A percentile compares a stretch with the other conserved stretches of the same genome.
Evolutionary conservation across 352 stramenopile species (phyloP).

Genomic region (Pythium rhizo-oryzae): DNA sequence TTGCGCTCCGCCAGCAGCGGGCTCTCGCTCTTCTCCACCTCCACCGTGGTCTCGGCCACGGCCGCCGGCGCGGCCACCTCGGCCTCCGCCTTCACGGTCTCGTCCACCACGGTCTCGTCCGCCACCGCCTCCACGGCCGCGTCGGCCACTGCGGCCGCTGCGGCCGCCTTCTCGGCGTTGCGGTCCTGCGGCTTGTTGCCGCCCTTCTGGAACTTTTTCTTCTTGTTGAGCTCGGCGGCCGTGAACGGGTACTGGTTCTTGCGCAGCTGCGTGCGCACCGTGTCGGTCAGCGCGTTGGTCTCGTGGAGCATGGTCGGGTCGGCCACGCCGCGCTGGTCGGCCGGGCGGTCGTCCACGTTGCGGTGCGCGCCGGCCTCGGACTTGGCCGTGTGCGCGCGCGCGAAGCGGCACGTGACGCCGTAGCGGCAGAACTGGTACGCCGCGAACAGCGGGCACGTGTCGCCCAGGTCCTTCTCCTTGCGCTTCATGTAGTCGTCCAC

Average conservation of each 20-base stretch:
- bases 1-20: constrained; percentile 68
- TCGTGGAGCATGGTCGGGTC: constrained; percentile 43
- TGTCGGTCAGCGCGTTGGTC: constrained; percentile 88
- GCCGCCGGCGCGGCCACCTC: neutral
- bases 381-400: constrained; percentile 61
- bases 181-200: constrained; percentile 42
- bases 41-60: neutral
- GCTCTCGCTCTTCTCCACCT: constrained; percentile 36
- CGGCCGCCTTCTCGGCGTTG: constrained; percentile 25
- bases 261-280: constrained; percentile 80
- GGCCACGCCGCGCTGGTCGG: constrained; percentile 33
- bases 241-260: constrained; percentile 95
- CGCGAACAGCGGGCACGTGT: constrained; percentile 80
- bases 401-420: constrained; percentile 93
- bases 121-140: neutral
- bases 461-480: constrained; percentile 81
- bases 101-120: neutral
- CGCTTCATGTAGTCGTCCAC: constrained; percentile 81
- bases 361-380: constrained; percentile 35
- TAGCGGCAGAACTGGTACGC: constrained; percentile 90
- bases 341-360: constrained; percentile 45
- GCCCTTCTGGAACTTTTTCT: constrained; percentile 54
- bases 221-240: constrained; percentile 72
- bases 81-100: neutral
- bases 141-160: neutral